Evolutionary conservation across 176 grass and related monocot genomes (phyloP).

Genomic region (Rhynchospora pubera): DNA sequence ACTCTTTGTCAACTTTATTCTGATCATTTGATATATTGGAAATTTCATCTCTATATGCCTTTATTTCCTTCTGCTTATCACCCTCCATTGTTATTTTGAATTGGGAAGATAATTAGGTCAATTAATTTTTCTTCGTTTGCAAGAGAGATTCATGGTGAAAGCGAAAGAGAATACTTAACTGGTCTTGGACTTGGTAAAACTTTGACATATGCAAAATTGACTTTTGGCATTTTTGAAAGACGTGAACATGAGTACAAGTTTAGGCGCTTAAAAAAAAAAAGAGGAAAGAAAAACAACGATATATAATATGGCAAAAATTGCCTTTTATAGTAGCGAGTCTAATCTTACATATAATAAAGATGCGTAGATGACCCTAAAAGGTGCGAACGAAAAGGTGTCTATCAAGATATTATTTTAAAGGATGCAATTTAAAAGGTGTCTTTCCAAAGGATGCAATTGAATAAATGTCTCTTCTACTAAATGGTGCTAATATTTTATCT

Average conservation of each 20-base stretch:
- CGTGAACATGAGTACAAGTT: neutral
- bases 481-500: too few relatives aligned
- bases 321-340: neutral
- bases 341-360: too few relatives aligned
- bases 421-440: too few relatives aligned
- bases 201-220: neutral
- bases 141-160: neutral
- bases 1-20: neutral
- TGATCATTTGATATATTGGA: neutral
- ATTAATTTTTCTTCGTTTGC: neutral
- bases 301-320: neutral
- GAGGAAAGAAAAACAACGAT: neutral
- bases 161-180: neutral
- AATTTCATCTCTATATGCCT: neutral
- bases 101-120: neutral
- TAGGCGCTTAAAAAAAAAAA: neutral
- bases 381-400: too few relatives aligned
- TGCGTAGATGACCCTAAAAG: too few relatives aligned
- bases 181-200: neutral
- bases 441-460: too few relatives aligned
- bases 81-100: conserved; percentile 28
- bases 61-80: neutral
- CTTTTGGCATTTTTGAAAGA: neutral
- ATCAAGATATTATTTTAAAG: too few relatives aligned
- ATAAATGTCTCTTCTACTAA: too few relatives aligned